Evolutionary conservation across 2,329 filamentous ascomycete genomes (phyloP).

Genomic region (Penicillium fuscoglaucum): DNA sequence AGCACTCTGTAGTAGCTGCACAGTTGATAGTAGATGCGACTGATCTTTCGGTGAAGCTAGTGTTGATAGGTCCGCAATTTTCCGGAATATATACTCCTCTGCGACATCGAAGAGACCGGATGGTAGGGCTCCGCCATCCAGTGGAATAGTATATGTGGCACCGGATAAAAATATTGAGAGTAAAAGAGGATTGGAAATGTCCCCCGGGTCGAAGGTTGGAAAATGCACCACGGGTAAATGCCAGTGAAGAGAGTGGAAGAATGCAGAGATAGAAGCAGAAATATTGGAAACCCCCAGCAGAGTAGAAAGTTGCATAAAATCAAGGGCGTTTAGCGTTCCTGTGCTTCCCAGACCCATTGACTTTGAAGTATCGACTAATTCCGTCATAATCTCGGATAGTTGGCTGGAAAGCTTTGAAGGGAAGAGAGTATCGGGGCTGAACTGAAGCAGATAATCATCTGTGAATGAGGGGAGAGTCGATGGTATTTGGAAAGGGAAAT

Average conservation of each 20-base stretch:
- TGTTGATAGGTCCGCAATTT: slow-evolving; percentile 23
- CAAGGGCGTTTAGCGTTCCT: slow-evolving; percentile 8
- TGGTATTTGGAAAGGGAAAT: slow-evolving; percentile 16
- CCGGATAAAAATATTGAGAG: slow-evolving; percentile 32
- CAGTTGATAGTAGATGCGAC: slow-evolving; percentile 11
- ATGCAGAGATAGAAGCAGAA: slow-evolving; percentile 30
- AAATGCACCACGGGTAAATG: slow-evolving; percentile 35
- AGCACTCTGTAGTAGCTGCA: slow-evolving; percentile 31
- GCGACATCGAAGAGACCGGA: slow-evolving; percentile 30
- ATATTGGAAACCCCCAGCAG: slow-evolving; percentile 30
- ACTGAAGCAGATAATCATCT: slow-evolving; percentile 23
- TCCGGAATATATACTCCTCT: slow-evolving; percentile 34
- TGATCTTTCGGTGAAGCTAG: slow-evolving; percentile 13
- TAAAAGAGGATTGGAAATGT: slow-evolving; percentile 27
- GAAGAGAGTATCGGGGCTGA: slow-evolving; percentile 18
- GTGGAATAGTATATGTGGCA: slow-evolving; percentile 28
- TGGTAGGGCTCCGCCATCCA: slow-evolving; percentile 19
- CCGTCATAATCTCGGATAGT: slow-evolving; percentile 26
- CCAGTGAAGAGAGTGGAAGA: slow-evolving; percentile 37
- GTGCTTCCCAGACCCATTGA: slow-evolving; percentile 23
- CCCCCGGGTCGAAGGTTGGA: slow-evolving; percentile 32
- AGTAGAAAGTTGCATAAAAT: slow-evolving; percentile 22
- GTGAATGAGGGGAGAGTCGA: not conserved
- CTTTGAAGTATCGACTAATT: slow-evolving; percentile 32
- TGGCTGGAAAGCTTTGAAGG: slow-evolving; percentile 28